Evolutionary conservation across 768 basidiomycete genomes (phyloP).

Genomic region (Cystobasidium tubakii): DNA sequence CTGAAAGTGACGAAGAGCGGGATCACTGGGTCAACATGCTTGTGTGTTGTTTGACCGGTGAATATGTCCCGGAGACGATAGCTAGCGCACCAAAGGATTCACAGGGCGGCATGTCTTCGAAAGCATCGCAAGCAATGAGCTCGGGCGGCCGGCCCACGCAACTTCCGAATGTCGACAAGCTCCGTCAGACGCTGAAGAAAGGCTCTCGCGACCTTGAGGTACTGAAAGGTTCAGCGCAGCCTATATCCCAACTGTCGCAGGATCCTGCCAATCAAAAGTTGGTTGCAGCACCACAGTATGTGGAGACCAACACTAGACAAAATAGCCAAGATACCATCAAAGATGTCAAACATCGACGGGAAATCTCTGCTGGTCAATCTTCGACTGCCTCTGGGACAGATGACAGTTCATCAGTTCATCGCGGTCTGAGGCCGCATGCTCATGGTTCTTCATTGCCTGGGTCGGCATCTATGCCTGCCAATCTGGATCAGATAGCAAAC

Average conservation of each 20-base stretch:
- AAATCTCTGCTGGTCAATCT: slow-evolving; percentile 37
- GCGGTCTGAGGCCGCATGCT: slow-evolving; percentile 2
- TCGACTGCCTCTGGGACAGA: slow-evolving; percentile 34
- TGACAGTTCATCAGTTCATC: slow-evolving; percentile 35
- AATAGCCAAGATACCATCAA: background rate
- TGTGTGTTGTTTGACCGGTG: slow-evolving; percentile 40
- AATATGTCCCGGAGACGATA: slow-evolving; percentile 33
- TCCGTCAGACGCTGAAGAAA: slow-evolving; percentile 49
- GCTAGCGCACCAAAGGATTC: slow-evolving; percentile 50
- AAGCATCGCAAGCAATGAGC: background rate
- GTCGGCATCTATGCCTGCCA: slow-evolving; percentile 59
- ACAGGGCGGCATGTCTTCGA: background rate
- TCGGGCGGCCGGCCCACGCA: slow-evolving; percentile 5
- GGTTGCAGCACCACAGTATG: slow-evolving; percentile 50
- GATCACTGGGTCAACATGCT: slow-evolving; percentile 93
- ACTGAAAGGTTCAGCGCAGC: slow-evolving; percentile 56
- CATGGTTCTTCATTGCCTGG: slow-evolving; percentile 52
- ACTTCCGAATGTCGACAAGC: slow-evolving; percentile 34
- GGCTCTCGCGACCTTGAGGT: slow-evolving; percentile 55
- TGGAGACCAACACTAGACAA: background rate
- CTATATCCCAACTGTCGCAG: slow-evolving; percentile 57
- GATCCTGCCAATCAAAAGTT: slow-evolving; percentile 61
- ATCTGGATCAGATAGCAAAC: slow-evolving; percentile 49
- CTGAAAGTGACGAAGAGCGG: slow-evolving; percentile 86
- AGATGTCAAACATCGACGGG: slow-evolving; percentile 23